Conservation (phyloP, 2,329 filamentous ascomycete genomes). For the Elsinoe ampelina region DNA sequence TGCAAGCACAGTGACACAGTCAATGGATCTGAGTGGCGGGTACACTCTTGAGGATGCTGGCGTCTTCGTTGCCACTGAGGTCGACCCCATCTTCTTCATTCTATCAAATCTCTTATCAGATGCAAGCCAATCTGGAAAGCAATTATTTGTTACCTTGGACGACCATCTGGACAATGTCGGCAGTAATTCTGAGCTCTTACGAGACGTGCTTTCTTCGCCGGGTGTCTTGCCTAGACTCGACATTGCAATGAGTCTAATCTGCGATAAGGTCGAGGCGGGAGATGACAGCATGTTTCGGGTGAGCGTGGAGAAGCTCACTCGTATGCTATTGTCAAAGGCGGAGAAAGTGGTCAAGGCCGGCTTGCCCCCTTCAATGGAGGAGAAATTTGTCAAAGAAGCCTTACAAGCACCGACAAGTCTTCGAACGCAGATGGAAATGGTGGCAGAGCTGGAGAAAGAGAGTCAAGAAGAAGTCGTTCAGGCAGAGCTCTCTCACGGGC, state of each 20-base stretch:
- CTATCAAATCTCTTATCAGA: constrained; percentile 56
- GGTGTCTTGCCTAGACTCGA: constrained; percentile 37
- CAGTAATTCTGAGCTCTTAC: constrained; percentile 48
- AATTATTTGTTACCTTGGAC: constrained; percentile 58
- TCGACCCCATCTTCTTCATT: constrained; percentile 78
- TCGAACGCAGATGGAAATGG: constrained; percentile 54
- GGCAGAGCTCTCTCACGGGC: background rate
- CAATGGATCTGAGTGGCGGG: constrained; percentile 26
- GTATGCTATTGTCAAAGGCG: constrained; percentile 61
- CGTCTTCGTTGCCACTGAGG: constrained; percentile 71
- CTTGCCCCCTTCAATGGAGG: constrained; percentile 73
- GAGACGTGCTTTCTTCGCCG: constrained; percentile 41
- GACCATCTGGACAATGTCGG: constrained; percentile 61
- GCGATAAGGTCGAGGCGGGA: constrained; percentile 73
- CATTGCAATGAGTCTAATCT: constrained; percentile 56
- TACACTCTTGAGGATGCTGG: constrained; percentile 59
- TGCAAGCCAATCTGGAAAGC: constrained; percentile 43
- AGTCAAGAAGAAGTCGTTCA: constrained; percentile 6
- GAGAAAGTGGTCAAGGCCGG: constrained; percentile 53
- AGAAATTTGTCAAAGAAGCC: constrained; percentile 66
- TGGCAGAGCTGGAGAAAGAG: constrained; percentile 20
- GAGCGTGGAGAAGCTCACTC: constrained; percentile 60
- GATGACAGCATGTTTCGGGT: constrained; percentile 80
- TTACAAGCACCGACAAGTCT: constrained; percentile 63
- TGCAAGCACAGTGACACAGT: constrained; percentile 11